These are phyloP conservation scores for Penicillium arizonense DNA, from an alignment of 495 filamentous ascomycete genomes.

Conservation along the genomic window DNA sequence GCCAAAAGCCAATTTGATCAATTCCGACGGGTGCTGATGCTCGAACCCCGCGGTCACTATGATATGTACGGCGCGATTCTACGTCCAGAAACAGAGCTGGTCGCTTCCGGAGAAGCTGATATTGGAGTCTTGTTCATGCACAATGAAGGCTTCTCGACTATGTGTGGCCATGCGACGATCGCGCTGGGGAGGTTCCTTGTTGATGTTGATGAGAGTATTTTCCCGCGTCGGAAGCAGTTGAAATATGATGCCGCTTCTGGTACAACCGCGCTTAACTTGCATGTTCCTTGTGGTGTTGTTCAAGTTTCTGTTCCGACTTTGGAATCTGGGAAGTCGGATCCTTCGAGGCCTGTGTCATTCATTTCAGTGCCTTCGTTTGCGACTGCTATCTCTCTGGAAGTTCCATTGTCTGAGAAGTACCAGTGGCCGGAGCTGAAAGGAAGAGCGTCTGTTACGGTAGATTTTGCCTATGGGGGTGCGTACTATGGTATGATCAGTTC, in stretches of 20 bases:
- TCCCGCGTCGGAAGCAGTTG: slow-evolving; percentile 11
- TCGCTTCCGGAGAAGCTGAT: slow-evolving; percentile 10
- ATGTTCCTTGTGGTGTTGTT: slow-evolving; percentile 17
- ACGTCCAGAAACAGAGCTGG: slow-evolving; percentile 16
- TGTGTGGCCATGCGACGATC: slow-evolving; percentile 58
- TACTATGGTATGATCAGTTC: slow-evolving; percentile 14
- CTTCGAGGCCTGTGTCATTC: slow-evolving; percentile 18
- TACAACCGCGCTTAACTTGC: slow-evolving; percentile 9
- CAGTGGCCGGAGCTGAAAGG: slow-evolving; percentile 13
- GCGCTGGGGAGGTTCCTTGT: slow-evolving; percentile 32
- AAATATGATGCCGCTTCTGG: not conserved
- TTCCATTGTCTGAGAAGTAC: slow-evolving; percentile 12
- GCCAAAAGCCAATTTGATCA: slow-evolving; percentile 20
- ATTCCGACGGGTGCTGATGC: slow-evolving; percentile 17
- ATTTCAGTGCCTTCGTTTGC: slow-evolving; percentile 21
- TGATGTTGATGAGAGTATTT: slow-evolving; percentile 10
- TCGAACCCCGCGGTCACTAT: slow-evolving; percentile 23
- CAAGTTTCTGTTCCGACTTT: slow-evolving; percentile 16
- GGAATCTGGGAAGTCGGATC: slow-evolving; percentile 13
- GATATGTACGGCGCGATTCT: slow-evolving; percentile 28
- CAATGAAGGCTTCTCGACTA: slow-evolving; percentile 76
- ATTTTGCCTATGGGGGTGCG: slow-evolving; percentile 16
- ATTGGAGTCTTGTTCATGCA: slow-evolving; percentile 37
- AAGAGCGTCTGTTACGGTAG: slow-evolving; percentile 4
- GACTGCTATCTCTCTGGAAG: slow-evolving; percentile 10